Evolutionary conservation across 2,329 filamentous ascomycete genomes (phyloP).

Genomic region (Lomentospora prolificans): DNA sequence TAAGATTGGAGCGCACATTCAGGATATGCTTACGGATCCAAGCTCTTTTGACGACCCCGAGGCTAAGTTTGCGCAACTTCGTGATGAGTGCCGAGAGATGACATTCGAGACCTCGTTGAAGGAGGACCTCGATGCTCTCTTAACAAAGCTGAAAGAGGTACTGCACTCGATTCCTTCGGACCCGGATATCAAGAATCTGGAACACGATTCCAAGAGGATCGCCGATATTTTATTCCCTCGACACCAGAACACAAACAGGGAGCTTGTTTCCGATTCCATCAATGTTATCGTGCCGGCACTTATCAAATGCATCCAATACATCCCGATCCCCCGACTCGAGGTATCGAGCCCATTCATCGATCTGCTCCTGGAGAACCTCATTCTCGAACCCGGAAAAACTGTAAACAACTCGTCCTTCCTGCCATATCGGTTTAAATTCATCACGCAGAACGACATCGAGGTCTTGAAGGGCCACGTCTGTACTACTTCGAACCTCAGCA

Average conservation of each 20-base stretch:
- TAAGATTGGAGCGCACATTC: slow-evolving; percentile 63
- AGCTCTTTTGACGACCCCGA: slow-evolving; percentile 72
- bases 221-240: slow-evolving; percentile 59
- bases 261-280: slow-evolving; percentile 64
- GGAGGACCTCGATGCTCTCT: slow-evolving; percentile 61
- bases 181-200: slow-evolving; percentile 58
- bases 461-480: slow-evolving; percentile 60
- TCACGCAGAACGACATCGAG: slow-evolving; percentile 79
- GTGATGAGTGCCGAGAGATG: slow-evolving; percentile 50
- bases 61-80: slow-evolving; percentile 39
- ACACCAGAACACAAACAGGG: slow-evolving; percentile 52
- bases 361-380: slow-evolving; percentile 78
- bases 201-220: slow-evolving; percentile 57
- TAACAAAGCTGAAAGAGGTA: slow-evolving; percentile 59
- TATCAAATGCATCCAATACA: slow-evolving; percentile 69
- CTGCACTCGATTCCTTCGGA: slow-evolving; percentile 62
- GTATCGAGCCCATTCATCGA: slow-evolving; percentile 75
- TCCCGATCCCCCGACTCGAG: slow-evolving; percentile 87
- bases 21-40: slow-evolving; percentile 76
- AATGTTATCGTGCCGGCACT: slow-evolving; percentile 73
- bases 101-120: slow-evolving; percentile 58
- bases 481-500: slow-evolving; percentile 58
- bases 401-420: slow-evolving; percentile 83
- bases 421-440: slow-evolving; percentile 70
- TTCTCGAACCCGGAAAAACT: slow-evolving; percentile 78